A percentile compares a stretch with the other conserved stretches of the same genome.
Conservation (phyloP, 257 asterid genomes). For the Asclepias syriaca region DNA sequence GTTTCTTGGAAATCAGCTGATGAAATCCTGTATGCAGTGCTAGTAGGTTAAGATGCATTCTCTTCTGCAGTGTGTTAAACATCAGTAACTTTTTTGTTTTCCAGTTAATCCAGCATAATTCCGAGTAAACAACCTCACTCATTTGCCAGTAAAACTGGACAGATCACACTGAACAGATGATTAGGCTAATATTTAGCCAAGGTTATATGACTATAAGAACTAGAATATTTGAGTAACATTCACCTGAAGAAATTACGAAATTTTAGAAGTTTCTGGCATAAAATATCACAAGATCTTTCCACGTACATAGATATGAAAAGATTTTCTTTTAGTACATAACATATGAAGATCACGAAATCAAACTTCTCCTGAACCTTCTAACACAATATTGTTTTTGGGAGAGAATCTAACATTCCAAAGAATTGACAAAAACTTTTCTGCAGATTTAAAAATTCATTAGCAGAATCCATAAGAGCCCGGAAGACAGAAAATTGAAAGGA, state of each 20-base stretch:
- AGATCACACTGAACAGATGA: not conserved
- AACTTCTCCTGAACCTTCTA: not conserved
- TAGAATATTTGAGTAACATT: not conserved
- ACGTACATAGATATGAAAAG: not conserved
- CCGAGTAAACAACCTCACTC: not conserved
- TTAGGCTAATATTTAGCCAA: not conserved
- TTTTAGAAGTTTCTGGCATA: not conserved
- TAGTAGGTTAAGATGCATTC: slow-evolving; percentile 17
- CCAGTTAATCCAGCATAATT: not conserved
- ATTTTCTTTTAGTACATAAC: not conserved
- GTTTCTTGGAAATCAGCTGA: slow-evolving; percentile 56
- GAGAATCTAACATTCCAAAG: not conserved
- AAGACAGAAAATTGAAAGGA: not conserved
- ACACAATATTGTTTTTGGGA: not conserved
- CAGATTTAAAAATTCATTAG: not conserved
- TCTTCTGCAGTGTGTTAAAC: not conserved
- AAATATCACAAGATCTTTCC: not conserved
- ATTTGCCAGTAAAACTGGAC: not conserved
- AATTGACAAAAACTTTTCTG: not conserved
- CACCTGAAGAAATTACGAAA: not conserved
- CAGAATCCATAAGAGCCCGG: not conserved
- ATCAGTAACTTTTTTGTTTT: not conserved
- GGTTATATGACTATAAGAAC: not conserved
- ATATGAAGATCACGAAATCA: not conserved
- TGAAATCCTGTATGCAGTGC: slow-evolving; percentile 60